phyloP scores from a whole-genome alignment of 2,329 filamentous ascomycete species.

The Trichoderma sp. region DNA sequence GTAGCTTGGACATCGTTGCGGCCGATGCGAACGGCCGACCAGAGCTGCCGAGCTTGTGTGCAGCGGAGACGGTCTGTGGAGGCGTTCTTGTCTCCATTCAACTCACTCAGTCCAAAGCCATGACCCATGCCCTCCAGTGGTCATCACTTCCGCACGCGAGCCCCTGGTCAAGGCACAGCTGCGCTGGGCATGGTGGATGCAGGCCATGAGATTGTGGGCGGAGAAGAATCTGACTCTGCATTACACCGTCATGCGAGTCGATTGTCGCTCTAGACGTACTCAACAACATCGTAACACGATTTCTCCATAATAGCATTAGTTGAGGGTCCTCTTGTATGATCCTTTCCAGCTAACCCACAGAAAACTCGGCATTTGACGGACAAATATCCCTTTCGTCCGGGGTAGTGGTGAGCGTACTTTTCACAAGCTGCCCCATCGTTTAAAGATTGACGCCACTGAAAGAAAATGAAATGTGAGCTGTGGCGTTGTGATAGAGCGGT shows the following conservation, averaged over 20 bases:
- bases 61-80: neutral
- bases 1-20: neutral
- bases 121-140: conserved; percentile 1
- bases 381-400: neutral
- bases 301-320: neutral
- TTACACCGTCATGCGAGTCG: neutral
- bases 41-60: neutral
- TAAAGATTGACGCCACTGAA: neutral
- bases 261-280: neutral
- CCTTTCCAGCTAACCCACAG: neutral
- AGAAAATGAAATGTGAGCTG: neutral
- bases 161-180: neutral
- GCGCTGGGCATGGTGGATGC: neutral
- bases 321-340: neutral
- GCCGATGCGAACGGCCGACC: conserved; percentile 1
- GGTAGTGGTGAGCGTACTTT: neutral
- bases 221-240: neutral
- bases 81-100: conserved; percentile 8
- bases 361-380: neutral
- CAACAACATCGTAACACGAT: neutral
- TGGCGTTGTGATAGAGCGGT: neutral
- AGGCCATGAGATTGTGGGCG: neutral
- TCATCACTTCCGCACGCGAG: neutral
- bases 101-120: neutral
- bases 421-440: neutral